Evolutionary conservation across 2,329 filamentous ascomycete species (phyloP), one percentile per base, ranked within the genome.

Genomic region (Phyllosticta citrichinensis): DNA sequence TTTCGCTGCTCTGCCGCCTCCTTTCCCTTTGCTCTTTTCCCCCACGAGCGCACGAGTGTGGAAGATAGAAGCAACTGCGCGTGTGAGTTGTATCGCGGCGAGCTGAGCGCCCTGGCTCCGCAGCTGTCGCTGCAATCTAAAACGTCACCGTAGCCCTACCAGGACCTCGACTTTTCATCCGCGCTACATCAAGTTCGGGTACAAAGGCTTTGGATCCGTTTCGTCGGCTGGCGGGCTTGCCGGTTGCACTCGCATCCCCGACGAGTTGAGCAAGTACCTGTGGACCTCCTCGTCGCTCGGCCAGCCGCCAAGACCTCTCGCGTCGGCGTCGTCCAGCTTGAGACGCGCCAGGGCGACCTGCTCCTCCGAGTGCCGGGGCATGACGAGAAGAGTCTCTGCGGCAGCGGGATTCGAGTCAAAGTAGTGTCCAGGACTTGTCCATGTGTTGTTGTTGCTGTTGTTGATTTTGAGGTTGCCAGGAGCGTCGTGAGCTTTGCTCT

Each of bases 291-390:
- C 68, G 51, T 74, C 71, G 3, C 62, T 67, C 8, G 78, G 74
- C 78, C 78, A 80, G 0, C 74, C 74, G 22, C 70, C 72, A 76
- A 76, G 79, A 2, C 66, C 68, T 2, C 17, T 19, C 33, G 64
- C 68, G 40, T 74, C 66, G 4, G 76, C 70, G 14, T 65, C 63
- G 9, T 76, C 72, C 24, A 76, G 67, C 60, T 70, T 67, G 50
- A 62, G 58, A 55, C 64, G 71, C 47, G 72, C 67, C 8, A 75
- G 65, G 61, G 68, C 63, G 19, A 66, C 63, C 35, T 75, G 65
- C 30, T 75, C 73, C 14, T 64, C 64, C 14, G 71, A 47, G 40
- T 47, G 40, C 14, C 14, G 17, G 3, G 40, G 17, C 14, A 47
- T 8, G 17, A 14, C 2, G 40, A 47, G 17, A 2, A 47, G 27